These are phyloP conservation scores for Penicillium sp. DNA, from an alignment of 2,329 filamentous ascomycete genomes.

Conservation along the genomic window DNA sequence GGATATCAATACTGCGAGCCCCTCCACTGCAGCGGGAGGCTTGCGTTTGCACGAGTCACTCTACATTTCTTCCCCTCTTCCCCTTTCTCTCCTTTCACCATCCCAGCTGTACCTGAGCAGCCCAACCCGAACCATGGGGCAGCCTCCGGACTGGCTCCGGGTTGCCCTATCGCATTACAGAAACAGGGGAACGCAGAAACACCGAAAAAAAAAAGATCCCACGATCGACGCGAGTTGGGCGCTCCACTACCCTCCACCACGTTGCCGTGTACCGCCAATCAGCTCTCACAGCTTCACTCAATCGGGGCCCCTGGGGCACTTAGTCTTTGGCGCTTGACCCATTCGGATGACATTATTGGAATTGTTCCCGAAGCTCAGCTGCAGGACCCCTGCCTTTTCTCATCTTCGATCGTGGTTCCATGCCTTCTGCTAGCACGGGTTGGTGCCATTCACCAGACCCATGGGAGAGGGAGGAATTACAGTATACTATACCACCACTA, in stretches of 20 bases:
- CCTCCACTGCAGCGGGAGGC: slow-evolving; percentile 6
- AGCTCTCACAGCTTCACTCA: not conserved
- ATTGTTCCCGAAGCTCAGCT: slow-evolving; percentile 8
- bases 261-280: not conserved
- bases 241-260: too few relatives aligned
- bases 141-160: not conserved
- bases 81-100: not conserved
- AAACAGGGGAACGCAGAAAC: slow-evolving; percentile 8
- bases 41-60: slow-evolving; percentile 3
- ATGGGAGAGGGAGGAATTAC: too few relatives aligned
- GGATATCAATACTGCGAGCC: too few relatives aligned
- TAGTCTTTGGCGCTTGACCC: slow-evolving; percentile 16
- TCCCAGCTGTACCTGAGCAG: not conserved
- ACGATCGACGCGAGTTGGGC: slow-evolving; percentile 5
- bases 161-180: slow-evolving; percentile 17
- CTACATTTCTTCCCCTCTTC: not conserved
- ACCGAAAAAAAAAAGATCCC: slow-evolving; percentile 1
- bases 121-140: slow-evolving; percentile 7
- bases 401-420: slow-evolving; percentile 14
- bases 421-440: too few relatives aligned
- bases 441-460: too few relatives aligned
- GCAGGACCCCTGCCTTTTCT: not conserved
- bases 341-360: slow-evolving; percentile 11
- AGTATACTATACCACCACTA: too few relatives aligned
- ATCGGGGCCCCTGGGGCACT: slow-evolving; percentile 3